phyloP scores from a whole-genome alignment of 2,329 filamentous ascomycete species.

The Chaetomiaceae sp. region DNA sequence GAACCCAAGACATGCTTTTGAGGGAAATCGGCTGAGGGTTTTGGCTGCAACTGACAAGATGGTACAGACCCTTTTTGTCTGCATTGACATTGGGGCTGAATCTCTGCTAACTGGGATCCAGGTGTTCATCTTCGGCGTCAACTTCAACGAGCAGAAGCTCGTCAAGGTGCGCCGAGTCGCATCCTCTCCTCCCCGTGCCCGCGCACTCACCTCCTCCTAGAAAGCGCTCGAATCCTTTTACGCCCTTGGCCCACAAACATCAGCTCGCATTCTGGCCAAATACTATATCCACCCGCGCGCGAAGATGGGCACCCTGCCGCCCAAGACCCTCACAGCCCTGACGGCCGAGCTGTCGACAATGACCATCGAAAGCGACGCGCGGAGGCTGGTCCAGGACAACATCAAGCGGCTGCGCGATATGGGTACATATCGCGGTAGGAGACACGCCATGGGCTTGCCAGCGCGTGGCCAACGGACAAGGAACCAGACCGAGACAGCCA shows the following conservation, averaged over 20 bases:
- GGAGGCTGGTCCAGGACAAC: slow-evolving; percentile 74
- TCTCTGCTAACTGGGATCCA: background rate
- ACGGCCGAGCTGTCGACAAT: slow-evolving; percentile 83
- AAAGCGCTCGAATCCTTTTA: slow-evolving; percentile 82
- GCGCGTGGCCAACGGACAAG: slow-evolving; percentile 87
- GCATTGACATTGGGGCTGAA: no score
- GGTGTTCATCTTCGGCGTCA: slow-evolving; percentile 66
- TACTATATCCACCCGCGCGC: slow-evolving; percentile 82
- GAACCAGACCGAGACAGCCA: slow-evolving; percentile 61
- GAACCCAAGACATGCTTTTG: slow-evolving; percentile 14
- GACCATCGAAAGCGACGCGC: slow-evolving; percentile 89
- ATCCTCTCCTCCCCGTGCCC: slow-evolving; percentile 3
- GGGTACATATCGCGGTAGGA: slow-evolving; percentile 79
- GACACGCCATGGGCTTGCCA: slow-evolving; percentile 89
- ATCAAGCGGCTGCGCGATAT: slow-evolving; percentile 85
- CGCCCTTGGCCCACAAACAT: slow-evolving; percentile 68
- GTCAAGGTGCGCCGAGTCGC: slow-evolving; percentile 61
- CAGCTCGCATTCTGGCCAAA: slow-evolving; percentile 76
- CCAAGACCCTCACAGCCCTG: slow-evolving; percentile 74
- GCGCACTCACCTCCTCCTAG: slow-evolving; percentile 34
- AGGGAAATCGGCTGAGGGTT: slow-evolving; percentile 19
- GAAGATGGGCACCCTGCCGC: slow-evolving; percentile 68
- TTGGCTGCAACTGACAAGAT: slow-evolving; percentile 26
- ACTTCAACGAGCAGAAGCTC: slow-evolving; percentile 77
- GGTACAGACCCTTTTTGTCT: slow-evolving; percentile 19